phyloP scores from a whole-genome alignment of 768 basidiomycete genomes.

The Russula sp. region DNA sequence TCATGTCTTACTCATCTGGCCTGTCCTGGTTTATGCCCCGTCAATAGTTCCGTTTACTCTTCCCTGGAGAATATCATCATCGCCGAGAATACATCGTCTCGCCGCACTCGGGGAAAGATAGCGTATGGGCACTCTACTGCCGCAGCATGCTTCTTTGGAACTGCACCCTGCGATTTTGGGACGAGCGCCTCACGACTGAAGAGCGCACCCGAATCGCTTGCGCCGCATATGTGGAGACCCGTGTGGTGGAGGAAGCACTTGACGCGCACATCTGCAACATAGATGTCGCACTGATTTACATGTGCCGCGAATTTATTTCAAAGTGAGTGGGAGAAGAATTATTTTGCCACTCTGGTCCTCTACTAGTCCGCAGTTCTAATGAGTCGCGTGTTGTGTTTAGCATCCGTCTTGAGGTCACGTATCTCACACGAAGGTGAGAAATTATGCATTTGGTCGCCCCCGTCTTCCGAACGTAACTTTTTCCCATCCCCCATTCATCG shows the following conservation, averaged over 20 bases:
- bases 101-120: constrained; percentile 63
- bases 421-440: constrained; percentile 28
- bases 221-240: constrained; percentile 64
- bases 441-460: background rate
- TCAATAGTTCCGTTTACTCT: constrained; percentile 57
- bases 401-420: constrained; percentile 30
- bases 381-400: constrained; percentile 3
- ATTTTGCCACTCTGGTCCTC: background rate
- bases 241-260: constrained; percentile 62
- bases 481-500: background rate
- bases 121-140: constrained; percentile 79
- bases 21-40: background rate
- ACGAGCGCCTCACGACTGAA: constrained; percentile 44
- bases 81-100: constrained; percentile 40
- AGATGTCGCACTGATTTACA: constrained; percentile 52
- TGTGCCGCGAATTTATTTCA: constrained; percentile 29
- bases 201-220: constrained; percentile 59
- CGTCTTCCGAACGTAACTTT: background rate
- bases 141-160: constrained; percentile 81
- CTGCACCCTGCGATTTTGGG: constrained; percentile 55
- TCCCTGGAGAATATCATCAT: constrained; percentile 70
- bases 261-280: constrained; percentile 68
- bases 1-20: background rate
- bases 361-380: background rate
- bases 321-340: constrained; percentile 17